Percentiles rank a stretch among this genome's conserved stretches.
These are phyloP conservation scores for Lindgomyces ingoldianus DNA, from an alignment of 495 filamentous ascomycete species.

Conservation along the genomic window DNA sequence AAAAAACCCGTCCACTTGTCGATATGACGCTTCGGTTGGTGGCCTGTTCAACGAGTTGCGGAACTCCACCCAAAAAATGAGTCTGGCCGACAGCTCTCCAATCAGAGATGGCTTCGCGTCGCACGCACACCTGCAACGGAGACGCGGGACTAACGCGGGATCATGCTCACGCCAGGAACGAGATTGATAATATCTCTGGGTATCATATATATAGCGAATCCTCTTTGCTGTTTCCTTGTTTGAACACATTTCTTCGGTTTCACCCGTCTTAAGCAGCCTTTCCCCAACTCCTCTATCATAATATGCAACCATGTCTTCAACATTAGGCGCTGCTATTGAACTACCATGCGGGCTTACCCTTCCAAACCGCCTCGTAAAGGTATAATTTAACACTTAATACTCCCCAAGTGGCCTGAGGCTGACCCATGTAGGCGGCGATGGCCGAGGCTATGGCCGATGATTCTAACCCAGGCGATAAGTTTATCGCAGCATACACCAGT, in stretches of 20 bases:
- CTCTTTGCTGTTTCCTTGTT: no score
- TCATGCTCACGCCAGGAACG: no score
- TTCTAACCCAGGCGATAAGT: slow-evolving; percentile 42
- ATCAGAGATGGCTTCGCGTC: neutral
- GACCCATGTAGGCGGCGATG: slow-evolving; percentile 51
- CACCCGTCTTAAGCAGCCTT: no score
- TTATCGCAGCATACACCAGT: slow-evolving; percentile 48
- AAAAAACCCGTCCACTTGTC: no score
- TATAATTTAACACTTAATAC: slow-evolving; percentile 26
- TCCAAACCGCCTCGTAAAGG: slow-evolving; percentile 57
- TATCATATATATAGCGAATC: no score
- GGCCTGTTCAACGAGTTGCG: neutral
- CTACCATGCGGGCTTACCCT: slow-evolving; percentile 55
- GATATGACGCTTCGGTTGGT: no score
- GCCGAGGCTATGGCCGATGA: slow-evolving; percentile 47
- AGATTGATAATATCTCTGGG: no score
- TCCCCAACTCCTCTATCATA: no score
- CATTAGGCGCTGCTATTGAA: slow-evolving; percentile 42
- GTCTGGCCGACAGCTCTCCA: neutral
- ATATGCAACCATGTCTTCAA: slow-evolving; percentile 1
- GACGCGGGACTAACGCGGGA: no score
- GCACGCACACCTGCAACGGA: no score
- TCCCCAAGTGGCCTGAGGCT: neutral
- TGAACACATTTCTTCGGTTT: neutral
- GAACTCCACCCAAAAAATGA: neutral